Evolutionary conservation across 768 basidiomycete genomes (phyloP), one percentile per base, ranked within the genome.

Genomic region (Trametes meyenii): DNA sequence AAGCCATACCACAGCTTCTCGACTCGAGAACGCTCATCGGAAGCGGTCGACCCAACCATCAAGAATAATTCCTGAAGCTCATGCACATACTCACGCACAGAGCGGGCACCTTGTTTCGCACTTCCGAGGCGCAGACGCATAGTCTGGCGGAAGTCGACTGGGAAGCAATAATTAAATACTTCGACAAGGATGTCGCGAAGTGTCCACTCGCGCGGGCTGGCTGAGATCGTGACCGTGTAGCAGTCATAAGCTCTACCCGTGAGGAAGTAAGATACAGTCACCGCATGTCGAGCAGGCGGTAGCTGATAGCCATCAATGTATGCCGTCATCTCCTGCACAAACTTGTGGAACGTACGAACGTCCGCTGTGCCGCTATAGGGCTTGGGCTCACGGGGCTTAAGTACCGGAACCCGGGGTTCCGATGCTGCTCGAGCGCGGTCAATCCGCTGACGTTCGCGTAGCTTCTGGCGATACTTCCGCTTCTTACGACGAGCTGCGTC

Each of bases 151-250:
- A 66, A 67, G 24, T 67, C 56, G 3, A 43, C 13, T 3, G 64
- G 61, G 61, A 67, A 67, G 52, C 64, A 65, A 50, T 65, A 62
- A 45, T 67, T 52, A 45, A 67, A 67, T 29, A 67, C 17, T 17
- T 53, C 64, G 5, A 53, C 35, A 1, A 55, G 59, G 16, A 23
- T 69, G 55, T 3, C 61, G 50, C 26, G 55, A 2, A 11, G 66
- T 62, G 54, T 59, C 68, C 68, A 69, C 10, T 58, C 19, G 5
- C n/a, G 48, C 1, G 38, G 55, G 1, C 63, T 8, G 2, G 17
- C 26, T 6, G 66, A 43, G 0, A 70, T 61, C 21, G 64, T 56
- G 33, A 67, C 63, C 52, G 63, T 67, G 57, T 67, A 71, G 50
- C 66, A 70, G 38, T 70, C 58, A 39, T 61, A 66, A 0, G 69